Evolutionary conservation across 2,329 filamentous ascomycete species (phyloP).

Genomic region (Fusarium xylarioides): DNA sequence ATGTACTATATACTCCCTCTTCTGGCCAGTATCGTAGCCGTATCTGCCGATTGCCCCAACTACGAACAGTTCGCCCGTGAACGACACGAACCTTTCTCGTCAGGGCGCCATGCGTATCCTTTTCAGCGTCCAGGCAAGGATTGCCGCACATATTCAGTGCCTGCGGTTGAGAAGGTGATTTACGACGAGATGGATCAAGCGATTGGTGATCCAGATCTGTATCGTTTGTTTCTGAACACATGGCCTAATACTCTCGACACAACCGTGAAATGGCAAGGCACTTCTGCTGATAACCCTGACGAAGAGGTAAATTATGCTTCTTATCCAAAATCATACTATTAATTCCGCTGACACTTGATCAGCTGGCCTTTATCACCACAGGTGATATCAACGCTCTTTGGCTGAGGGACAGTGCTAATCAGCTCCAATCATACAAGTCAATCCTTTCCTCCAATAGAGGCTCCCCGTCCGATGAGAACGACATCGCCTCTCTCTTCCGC

Average conservation of each 20-base stretch:
- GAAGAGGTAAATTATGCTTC: slow-evolving; percentile 60
- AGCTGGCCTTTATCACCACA: slow-evolving; percentile 82
- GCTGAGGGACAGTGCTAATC: slow-evolving; percentile 87
- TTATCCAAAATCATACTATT: not conserved
- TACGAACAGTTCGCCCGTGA: slow-evolving; percentile 49
- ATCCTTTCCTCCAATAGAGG: slow-evolving; percentile 61
- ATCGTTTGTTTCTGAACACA: slow-evolving; percentile 74
- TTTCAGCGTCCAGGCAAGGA: slow-evolving; percentile 79
- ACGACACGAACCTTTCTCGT: slow-evolving; percentile 74
- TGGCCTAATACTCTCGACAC: slow-evolving; percentile 82
- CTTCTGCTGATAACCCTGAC: slow-evolving; percentile 61
- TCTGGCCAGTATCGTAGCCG: slow-evolving; percentile 27
- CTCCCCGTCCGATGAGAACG: slow-evolving; percentile 56
- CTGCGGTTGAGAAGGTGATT: slow-evolving; percentile 80
- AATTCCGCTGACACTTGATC: not conserved
- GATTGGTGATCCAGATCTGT: slow-evolving; percentile 80
- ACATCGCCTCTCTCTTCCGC: slow-evolving; percentile 73
- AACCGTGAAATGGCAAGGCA: slow-evolving; percentile 74
- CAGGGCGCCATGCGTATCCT: slow-evolving; percentile 79
- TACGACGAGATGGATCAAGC: slow-evolving; percentile 68
- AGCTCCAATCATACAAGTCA: slow-evolving; percentile 77
- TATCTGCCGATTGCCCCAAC: slow-evolving; percentile 46
- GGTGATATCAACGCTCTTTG: slow-evolving; percentile 94
- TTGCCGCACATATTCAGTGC: slow-evolving; percentile 84
- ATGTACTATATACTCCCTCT: slow-evolving; percentile 11